These are phyloP conservation scores for Capsicum rhomboideum DNA, from an alignment of 257 asterid species.

Conservation along the genomic window DNA sequence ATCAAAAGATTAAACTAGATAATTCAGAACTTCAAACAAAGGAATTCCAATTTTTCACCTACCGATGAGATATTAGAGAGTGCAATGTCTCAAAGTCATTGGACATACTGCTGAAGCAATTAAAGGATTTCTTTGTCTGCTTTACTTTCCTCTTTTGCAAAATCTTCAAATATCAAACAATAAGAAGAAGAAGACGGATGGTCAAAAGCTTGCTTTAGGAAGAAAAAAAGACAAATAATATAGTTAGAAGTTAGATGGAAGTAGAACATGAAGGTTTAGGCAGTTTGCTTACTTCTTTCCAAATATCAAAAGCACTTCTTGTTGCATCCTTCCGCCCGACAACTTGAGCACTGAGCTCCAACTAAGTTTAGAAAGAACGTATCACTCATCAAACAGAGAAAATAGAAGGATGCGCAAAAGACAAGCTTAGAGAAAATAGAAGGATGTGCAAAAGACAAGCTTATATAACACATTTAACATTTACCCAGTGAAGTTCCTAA, in stretches of 20 bases:
- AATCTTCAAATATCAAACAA: conserved; percentile 34
- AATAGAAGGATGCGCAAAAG: background rate
- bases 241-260: background rate
- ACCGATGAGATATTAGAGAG: conserved; percentile 81
- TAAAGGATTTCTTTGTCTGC: conserved; percentile 35
- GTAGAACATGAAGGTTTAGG: background rate
- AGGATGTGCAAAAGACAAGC: background rate
- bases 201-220: background rate
- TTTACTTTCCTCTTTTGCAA: conserved; percentile 72
- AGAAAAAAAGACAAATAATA: background rate
- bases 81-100: conserved; percentile 63
- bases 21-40: conserved; percentile 9
- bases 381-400: conserved; percentile 3
- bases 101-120: conserved; percentile 28
- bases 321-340: conserved; percentile 83
- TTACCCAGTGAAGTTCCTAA: background rate
- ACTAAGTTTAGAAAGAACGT: conserved; percentile 21
- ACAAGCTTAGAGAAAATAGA: background rate
- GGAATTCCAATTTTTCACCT: conserved; percentile 14
- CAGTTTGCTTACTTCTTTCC: conserved; percentile 77
- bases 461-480: background rate
- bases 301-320: conserved; percentile 79
- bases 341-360: conserved; percentile 92
- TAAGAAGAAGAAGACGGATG: background rate
- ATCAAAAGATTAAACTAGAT: conserved; percentile 11